Base-by-base conservation (phyloP, 1,139 yeast species). In the Candida sojae region DNA sequence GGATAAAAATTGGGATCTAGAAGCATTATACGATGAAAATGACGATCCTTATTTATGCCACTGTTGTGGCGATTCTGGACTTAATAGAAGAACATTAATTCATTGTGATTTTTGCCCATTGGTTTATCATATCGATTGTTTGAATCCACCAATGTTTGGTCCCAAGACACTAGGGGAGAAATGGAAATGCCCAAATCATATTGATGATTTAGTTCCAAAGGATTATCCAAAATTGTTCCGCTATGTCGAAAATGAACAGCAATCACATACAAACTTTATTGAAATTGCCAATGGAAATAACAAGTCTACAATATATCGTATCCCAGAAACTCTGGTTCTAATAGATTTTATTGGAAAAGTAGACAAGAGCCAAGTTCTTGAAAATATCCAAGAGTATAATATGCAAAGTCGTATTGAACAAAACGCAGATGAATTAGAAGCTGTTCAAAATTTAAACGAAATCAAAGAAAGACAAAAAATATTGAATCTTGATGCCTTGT, bases 111-210 rank as follows among this genome's bases (percentile, higher is more conserved):
- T 85, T 59, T 93, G 99, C 66, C 75, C 86, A 0, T 73, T 87
- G n/a, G 80, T 85, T 11, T 93, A 97, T 96, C 99, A 93, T 65
- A 68, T 92, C 42, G 98, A 93, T 66, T 93, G 99, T 65, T 67
- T 93, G 10, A 76, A 77, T 41, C 88, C 89, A 8, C 96, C 97
- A 1, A 68, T 89, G 58, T 77, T 88, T 23, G 76, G 86, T 6
- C 81, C 86, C n/a, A 89, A 90, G 59, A 82, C 88, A 25, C 67
- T 90, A 38, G 95, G 96, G 1, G 77, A 80, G 39, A 88, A 88
- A 61, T 93, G 99, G 99, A 84, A 83, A 67, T 93, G 99, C 63
- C 99, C 98, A 0, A 84, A 88, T 57, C 99, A 93, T 66, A 80
- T 83, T 11, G 89, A 83, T 42, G 76, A 78, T 43, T 68, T 85